Evolutionary conservation across 768 basidiomycete genomes (phyloP).

Genomic region (Agrocybe pediades): DNA sequence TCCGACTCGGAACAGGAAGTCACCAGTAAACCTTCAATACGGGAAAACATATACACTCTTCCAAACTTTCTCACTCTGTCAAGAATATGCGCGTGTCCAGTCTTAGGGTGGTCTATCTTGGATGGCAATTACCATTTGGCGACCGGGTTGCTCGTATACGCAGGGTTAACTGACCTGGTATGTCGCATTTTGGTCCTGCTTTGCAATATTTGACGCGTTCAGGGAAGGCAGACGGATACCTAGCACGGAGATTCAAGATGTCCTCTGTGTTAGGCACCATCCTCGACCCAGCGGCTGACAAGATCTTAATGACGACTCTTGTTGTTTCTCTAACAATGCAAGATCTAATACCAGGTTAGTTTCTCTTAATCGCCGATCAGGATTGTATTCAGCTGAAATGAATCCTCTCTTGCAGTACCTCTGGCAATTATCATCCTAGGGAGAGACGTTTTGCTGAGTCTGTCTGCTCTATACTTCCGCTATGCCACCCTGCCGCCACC

Average conservation of each 20-base stretch:
- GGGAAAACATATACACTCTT: conserved; percentile 92
- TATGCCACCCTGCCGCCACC: conserved; percentile 88
- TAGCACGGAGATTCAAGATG: conserved; percentile 88
- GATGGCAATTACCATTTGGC: conserved; percentile 80
- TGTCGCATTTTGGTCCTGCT: conserved; percentile 25
- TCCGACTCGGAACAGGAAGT: conserved; percentile 11
- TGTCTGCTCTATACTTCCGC: conserved; percentile 92
- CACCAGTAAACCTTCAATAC: conserved; percentile 36
- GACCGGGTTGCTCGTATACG: conserved; percentile 82
- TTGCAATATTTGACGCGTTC: conserved; percentile 4
- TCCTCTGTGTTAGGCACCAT: conserved; percentile 92
- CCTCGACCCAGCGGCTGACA: conserved; percentile 97
- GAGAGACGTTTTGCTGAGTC: conserved; percentile 80
- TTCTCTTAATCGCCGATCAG: background rate
- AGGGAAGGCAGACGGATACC: conserved; percentile 83
- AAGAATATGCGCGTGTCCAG: conserved; percentile 86
- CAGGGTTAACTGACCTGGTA: conserved; percentile 92
- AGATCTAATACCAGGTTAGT: conserved; percentile 79
- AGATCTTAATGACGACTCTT: conserved; percentile 91
- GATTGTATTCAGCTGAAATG: background rate
- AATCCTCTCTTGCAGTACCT: conserved; percentile 56
- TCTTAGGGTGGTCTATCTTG: conserved; percentile 89
- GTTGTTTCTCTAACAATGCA: conserved; percentile 85
- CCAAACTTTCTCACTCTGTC: conserved; percentile 90
- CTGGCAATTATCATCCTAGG: conserved; percentile 87